Percentiles rank a stretch among this genome's conserved stretches.
Evolutionary conservation across 2,329 filamentous ascomycete species (phyloP).

Genomic region (Raffaelea albimanens): DNA sequence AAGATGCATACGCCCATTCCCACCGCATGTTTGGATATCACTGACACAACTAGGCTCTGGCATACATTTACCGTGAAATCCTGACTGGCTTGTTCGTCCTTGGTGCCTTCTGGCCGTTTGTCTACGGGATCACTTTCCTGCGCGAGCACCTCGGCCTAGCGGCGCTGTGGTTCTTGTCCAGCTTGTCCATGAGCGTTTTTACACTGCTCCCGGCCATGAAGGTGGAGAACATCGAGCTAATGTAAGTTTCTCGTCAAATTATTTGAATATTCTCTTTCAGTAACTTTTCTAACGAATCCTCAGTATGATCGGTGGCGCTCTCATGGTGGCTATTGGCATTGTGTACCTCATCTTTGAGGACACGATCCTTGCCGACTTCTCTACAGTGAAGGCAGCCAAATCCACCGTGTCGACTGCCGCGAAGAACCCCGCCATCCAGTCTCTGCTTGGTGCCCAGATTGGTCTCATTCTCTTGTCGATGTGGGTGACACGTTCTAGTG

Average conservation of each 20-base stretch:
- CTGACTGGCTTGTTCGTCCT: conserved; percentile 72
- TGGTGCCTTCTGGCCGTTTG: conserved; percentile 67
- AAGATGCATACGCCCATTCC: conserved; percentile 17
- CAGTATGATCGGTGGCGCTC: conserved; percentile 62
- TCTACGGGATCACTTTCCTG: conserved; percentile 67
- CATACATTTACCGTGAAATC: conserved; percentile 84
- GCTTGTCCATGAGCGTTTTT: conserved; percentile 78
- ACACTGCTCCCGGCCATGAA: conserved; percentile 85
- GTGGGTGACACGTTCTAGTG: conserved; percentile 77
- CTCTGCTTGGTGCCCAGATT: conserved; percentile 59
- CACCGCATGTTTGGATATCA: not conserved
- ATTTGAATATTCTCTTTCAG: not conserved
- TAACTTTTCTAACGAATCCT: conserved; percentile 1
- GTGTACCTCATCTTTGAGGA: conserved; percentile 76
- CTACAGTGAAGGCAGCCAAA: conserved; percentile 18
- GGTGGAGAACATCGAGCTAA: conserved; percentile 62
- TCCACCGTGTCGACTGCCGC: conserved; percentile 9
- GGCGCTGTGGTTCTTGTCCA: conserved; percentile 65
- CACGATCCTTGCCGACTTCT: conserved; percentile 37
- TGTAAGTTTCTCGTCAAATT: conserved; percentile 51
- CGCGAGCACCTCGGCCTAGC: conserved; percentile 54
- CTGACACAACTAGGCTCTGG: conserved; percentile 57
- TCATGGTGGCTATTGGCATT: conserved; percentile 71
- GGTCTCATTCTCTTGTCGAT: conserved; percentile 75
- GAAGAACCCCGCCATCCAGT: conserved; percentile 40